Evolutionary conservation across 371 early-diverging fungal genomes (phyloP).

Genomic region (Mucor racemosus): DNA sequence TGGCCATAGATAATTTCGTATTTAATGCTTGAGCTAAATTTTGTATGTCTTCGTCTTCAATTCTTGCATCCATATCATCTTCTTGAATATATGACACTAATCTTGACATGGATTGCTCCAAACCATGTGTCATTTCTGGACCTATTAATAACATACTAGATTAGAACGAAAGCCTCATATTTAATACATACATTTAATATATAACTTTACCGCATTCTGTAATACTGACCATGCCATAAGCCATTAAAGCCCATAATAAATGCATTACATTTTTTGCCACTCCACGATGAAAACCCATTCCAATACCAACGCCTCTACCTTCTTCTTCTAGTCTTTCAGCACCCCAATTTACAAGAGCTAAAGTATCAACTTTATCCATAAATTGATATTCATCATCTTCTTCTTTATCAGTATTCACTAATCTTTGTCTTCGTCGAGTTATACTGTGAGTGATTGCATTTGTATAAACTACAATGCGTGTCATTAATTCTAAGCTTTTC

Average conservation of each 20-base stretch:
- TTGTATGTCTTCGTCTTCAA: constrained; percentile 47
- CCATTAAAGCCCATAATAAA: constrained; percentile 48
- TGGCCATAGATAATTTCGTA: constrained; percentile 42
- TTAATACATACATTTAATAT: neutral
- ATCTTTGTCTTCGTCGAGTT: constrained; percentile 16
- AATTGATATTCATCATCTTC: constrained; percentile 14
- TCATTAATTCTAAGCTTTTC: constrained; percentile 38
- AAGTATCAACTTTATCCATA: constrained; percentile 37
- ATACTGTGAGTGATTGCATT: constrained; percentile 42
- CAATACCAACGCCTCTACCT: constrained; percentile 47
- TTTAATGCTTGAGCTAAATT: constrained; percentile 45
- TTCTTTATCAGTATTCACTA: constrained; percentile 5
- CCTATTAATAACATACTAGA: constrained; percentile 11
- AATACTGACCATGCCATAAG: constrained; percentile 33
- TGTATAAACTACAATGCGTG: constrained; percentile 42
- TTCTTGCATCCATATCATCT: constrained; percentile 38
- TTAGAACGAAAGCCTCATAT: neutral
- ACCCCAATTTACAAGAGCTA: constrained; percentile 42
- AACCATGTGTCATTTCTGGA: constrained; percentile 31
- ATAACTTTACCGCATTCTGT: constrained; percentile 40
- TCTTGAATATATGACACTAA: constrained; percentile 49
- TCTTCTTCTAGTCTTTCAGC: constrained; percentile 51
- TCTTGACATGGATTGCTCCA: constrained; percentile 44
- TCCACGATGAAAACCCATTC: constrained; percentile 48
- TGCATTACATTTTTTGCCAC: constrained; percentile 54